Base-by-base conservation (phyloP, 495 filamentous ascomycete species). In the Achaetomiella virescens region DNA sequence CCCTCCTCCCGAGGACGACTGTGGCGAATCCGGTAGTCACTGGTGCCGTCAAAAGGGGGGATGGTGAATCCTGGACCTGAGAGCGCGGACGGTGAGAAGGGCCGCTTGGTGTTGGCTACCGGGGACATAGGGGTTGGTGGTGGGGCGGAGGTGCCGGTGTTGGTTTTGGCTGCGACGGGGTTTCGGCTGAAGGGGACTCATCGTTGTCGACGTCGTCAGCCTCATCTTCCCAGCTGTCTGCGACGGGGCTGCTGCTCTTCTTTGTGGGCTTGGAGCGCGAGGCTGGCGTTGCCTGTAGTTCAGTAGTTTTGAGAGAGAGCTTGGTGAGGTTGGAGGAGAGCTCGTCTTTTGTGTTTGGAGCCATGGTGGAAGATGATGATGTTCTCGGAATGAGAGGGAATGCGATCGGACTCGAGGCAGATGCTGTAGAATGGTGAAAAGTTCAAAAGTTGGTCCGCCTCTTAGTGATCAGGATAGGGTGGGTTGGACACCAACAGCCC, bases 221-320 rank as follows among this genome's bases (percentile, higher is more conserved):
- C 51, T 88, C 89, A 67, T 91, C 89, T 71, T 96, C 90, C 90
- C 90, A 95, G 57, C 88, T 91, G 64, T 93, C 89, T 51, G 81
- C 85, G 27, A 90, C 75, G 35, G 75, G 63, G 44, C 65, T 63
- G 57, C 71, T 76, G 56, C 71, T 73, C 37, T 73, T 72, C 55
- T 82, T 79, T 43, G 69, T 10, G 20, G 65, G 56, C 35, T 62
- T 59, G 21, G 65, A 45, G 37, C 43, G 49, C 9, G 61, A 48
- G 20, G 31, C 27, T 12, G 29, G 11, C 27, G 46, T 49, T 36
- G 47, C 33, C n/a, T 44, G 48, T 12, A 60, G 48, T 24, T 18
- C 38, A 15, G 58, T 22, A 35, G 64, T 57, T 27, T 68, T 67
- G 27, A 76, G 61, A 8, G 72, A 69, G 17, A 77, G 67, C 43